These are phyloP conservation scores for Myxozyma neglecta DNA, from an alignment of 805 yeast genomes.

Conservation along the genomic window DNA sequence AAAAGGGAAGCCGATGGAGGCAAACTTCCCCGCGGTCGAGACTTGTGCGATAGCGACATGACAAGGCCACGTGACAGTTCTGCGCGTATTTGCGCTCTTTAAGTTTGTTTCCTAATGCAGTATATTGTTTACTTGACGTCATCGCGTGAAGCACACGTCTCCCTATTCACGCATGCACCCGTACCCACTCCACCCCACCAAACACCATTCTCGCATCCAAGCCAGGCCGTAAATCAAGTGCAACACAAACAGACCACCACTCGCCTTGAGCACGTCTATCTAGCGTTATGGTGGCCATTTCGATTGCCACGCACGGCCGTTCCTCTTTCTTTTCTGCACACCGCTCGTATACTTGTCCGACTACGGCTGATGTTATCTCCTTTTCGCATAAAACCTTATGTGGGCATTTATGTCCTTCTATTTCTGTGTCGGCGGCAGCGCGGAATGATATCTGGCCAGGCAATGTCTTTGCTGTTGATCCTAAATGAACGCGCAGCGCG, in stretches of 20 bases:
- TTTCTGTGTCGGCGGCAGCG: background rate
- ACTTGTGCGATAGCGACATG: no score
- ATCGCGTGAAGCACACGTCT: no score
- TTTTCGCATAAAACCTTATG: background rate
- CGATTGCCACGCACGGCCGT: background rate
- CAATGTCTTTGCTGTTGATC: background rate
- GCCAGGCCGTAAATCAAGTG: background rate
- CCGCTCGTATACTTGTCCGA: background rate
- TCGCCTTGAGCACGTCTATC: background rate
- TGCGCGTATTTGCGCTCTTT: no score
- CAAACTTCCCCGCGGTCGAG: no score
- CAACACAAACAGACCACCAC: background rate
- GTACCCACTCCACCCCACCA: background rate
- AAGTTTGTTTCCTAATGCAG: no score
- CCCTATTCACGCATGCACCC: background rate
- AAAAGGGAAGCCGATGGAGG: no score
- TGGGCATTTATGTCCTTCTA: background rate
- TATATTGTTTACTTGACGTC: no score
- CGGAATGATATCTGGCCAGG: constrained; percentile 4
- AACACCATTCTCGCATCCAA: background rate
- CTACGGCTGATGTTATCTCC: background rate
- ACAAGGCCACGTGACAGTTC: no score
- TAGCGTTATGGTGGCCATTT: background rate
- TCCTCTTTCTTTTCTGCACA: background rate
- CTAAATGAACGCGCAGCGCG: background rate